A percentile compares a stretch with the other conserved stretches of the same genome.
phyloP scores from a whole-genome alignment of 371 early-diverging fungal genomes.

The Actinomucor elegans region DNA sequence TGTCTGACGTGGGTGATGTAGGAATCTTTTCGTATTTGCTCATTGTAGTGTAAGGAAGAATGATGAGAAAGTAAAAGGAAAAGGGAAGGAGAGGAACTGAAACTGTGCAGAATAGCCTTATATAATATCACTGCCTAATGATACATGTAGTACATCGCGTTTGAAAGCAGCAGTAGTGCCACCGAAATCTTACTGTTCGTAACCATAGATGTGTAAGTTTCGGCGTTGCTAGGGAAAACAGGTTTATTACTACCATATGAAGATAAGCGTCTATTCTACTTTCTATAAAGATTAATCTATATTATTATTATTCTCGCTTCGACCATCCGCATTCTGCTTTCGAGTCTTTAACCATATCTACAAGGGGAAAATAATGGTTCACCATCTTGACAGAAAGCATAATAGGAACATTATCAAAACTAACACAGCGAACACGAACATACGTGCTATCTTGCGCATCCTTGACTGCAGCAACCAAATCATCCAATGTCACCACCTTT shows the following conservation, averaged over 20 bases:
- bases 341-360: slow-evolving; percentile 54
- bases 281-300: not conserved
- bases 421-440: slow-evolving; percentile 82
- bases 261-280: too few species aligned
- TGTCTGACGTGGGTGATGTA: too few species aligned
- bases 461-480: slow-evolving; percentile 63
- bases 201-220: too few species aligned
- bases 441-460: slow-evolving; percentile 68
- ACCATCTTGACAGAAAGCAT: slow-evolving; percentile 80
- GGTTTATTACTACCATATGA: too few species aligned
- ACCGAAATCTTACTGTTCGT: not conserved
- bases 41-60: not conserved
- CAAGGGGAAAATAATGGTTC: slow-evolving; percentile 75
- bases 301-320: slow-evolving; percentile 18
- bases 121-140: too few species aligned
- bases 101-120: too few species aligned
- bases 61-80: not conserved
- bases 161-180: not conserved
- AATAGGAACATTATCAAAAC: slow-evolving; percentile 78
- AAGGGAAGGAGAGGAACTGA: not conserved
- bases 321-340: slow-evolving; percentile 60
- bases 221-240: too few species aligned
- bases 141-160: too few species aligned
- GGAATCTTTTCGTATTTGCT: not conserved
- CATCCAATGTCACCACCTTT: slow-evolving; percentile 64